Evolutionary conservation across 306 rosid genomes (phyloP).

Genomic region (Malus orientalis): DNA sequence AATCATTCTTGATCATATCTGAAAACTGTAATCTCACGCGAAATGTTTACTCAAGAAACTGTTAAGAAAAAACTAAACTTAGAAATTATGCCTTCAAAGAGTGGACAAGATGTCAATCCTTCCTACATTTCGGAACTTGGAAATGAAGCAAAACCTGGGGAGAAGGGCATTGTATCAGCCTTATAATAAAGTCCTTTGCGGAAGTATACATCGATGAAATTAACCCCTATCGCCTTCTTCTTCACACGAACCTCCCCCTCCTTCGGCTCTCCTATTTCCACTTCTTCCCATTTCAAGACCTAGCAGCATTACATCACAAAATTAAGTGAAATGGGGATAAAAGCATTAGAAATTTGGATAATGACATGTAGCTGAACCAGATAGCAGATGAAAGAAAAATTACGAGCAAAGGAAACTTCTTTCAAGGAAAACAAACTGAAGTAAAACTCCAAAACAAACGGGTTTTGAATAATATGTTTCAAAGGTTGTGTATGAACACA

Average conservation of each 20-base stretch:
- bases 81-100: background rate
- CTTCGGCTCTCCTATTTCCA: too few species aligned
- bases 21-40: too few species aligned
- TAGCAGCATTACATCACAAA: constrained; percentile 1
- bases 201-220: constrained; percentile 15
- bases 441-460: too few species aligned
- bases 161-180: constrained; percentile 48
- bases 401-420: background rate
- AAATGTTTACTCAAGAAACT: too few species aligned
- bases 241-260: too few species aligned
- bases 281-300: constrained; percentile 38
- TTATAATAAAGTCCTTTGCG: constrained; percentile 66
- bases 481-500: too few species aligned
- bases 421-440: background rate
- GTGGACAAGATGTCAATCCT: background rate
- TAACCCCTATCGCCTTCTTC: background rate
- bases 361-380: background rate
- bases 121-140: background rate
- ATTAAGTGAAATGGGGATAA: background rate
- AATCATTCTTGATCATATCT: too few species aligned
- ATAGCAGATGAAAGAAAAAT: background rate
- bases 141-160: constrained; percentile 38
- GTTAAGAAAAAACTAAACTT: too few species aligned
- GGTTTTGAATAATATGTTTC: background rate
- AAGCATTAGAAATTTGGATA: background rate